phyloP scores from a whole-genome alignment of 2,329 filamentous ascomycete genomes.

The Epicoccum sorghinum region DNA sequence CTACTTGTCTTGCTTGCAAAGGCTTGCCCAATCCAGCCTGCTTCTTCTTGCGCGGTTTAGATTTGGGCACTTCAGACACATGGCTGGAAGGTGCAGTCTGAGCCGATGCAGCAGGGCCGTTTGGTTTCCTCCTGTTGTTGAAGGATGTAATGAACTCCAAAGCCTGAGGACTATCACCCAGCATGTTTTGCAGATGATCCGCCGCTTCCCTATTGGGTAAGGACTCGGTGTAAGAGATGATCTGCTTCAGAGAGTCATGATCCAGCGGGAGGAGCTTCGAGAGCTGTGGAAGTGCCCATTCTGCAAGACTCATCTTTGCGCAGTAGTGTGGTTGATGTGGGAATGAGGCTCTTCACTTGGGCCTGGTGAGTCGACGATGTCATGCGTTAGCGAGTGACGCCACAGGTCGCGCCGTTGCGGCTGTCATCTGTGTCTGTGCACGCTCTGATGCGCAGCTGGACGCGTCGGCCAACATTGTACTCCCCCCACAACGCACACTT shows the following conservation, averaged over 20 bases:
- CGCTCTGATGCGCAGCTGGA: slow-evolving; percentile 2
- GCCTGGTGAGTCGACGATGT: slow-evolving; percentile 9
- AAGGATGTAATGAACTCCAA: slow-evolving; percentile 75
- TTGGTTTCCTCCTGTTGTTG: slow-evolving; percentile 67
- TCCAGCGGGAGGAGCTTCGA: slow-evolving; percentile 82
- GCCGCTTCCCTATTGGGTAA: slow-evolving; percentile 79
- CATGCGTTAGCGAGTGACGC: slow-evolving; percentile 15
- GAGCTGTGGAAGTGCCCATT: slow-evolving; percentile 73
- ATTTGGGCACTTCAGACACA: slow-evolving; percentile 40
- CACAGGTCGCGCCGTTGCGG: slow-evolving; percentile 14
- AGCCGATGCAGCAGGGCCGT: slow-evolving; percentile 27
- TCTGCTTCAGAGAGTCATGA: slow-evolving; percentile 80
- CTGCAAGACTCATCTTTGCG: slow-evolving; percentile 47
- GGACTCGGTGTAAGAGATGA: slow-evolving; percentile 79
- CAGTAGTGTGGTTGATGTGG: slow-evolving; percentile 4
- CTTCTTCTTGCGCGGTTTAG: slow-evolving; percentile 51
- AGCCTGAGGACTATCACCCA: slow-evolving; percentile 81
- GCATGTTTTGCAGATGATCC: slow-evolving; percentile 83
- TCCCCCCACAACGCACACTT: slow-evolving; percentile 5
- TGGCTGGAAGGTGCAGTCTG: slow-evolving; percentile 26
- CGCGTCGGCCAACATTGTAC: slow-evolving; percentile 27
- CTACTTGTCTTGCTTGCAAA: slow-evolving; percentile 53
- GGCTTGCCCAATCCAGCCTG: slow-evolving; percentile 46
- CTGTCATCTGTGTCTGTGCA: slow-evolving; percentile 12
- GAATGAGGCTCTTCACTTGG: slow-evolving; percentile 22